Percentiles rank a stretch among this genome's conserved stretches.
Conservation (phyloP, 1,284 basidiomycete genomes). For the Leccinum fallax region DNA sequence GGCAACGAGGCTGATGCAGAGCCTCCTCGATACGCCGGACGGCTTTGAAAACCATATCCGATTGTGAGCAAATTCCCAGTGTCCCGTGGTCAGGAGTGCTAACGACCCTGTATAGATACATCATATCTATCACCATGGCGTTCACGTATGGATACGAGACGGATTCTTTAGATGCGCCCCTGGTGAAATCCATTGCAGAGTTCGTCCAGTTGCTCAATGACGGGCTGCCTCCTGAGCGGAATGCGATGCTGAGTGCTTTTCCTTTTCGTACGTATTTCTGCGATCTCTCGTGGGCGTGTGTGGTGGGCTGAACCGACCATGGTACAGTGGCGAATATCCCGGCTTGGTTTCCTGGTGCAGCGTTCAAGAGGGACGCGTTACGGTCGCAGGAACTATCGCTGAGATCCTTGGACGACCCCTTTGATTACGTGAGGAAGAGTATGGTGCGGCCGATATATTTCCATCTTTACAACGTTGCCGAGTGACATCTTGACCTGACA, state of each 20-base stretch:
- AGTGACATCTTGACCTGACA: conserved; percentile 10
- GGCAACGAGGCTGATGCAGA: conserved; percentile 19
- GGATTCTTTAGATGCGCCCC: conserved; percentile 28
- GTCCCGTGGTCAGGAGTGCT: neutral
- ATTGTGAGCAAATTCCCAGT: conserved; percentile 17
- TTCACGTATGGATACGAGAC: conserved; percentile 36
- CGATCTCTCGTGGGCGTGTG: neutral
- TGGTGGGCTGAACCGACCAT: conserved; percentile 4
- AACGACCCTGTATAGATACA: conserved; percentile 23
- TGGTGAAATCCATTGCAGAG: conserved; percentile 31
- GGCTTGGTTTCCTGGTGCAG: conserved; percentile 33
- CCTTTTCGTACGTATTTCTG: conserved; percentile 29
- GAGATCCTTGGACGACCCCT: conserved; percentile 27
- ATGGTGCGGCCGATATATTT: conserved; percentile 24
- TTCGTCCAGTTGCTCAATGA: conserved; percentile 27
- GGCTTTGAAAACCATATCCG: conserved; percentile 27
- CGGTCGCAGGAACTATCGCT: conserved; percentile 32
- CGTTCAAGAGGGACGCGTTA: conserved; percentile 31
- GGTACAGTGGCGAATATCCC: conserved; percentile 29
- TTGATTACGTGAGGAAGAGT: conserved; percentile 29
- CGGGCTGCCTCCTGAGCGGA: conserved; percentile 30
- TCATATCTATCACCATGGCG: conserved; percentile 35
- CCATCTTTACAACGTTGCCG: neutral
- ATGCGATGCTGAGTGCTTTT: conserved; percentile 35
- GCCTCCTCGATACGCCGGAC: conserved; percentile 26